Conservation (phyloP, 106 monocot genomes). For the Dendrobium catenatum region DNA sequence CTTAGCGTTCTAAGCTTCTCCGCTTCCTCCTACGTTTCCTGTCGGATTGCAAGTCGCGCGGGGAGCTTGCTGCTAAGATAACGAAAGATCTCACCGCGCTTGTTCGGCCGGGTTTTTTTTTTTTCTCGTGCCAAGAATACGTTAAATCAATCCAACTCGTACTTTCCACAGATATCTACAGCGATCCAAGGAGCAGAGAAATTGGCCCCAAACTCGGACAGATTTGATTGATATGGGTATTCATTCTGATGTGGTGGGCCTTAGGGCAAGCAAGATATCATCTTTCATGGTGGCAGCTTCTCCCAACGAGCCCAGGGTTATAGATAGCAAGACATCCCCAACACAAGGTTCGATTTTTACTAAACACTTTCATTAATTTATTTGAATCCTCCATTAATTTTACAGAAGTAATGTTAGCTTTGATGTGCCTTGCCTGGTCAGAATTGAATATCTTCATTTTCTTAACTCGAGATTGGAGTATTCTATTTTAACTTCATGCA, state of each 20-base stretch:
- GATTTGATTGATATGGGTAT: not conserved
- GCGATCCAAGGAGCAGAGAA: too few relatives aligned
- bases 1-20: too few relatives aligned
- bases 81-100: too few relatives aligned
- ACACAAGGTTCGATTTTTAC: not conserved
- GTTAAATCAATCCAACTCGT: too few relatives aligned
- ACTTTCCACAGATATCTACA: too few relatives aligned
- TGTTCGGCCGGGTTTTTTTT: too few relatives aligned
- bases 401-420: not conserved
- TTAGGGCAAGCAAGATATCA: constrained; percentile 1
- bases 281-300: constrained; percentile 6
- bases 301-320: constrained; percentile 5
- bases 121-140: too few relatives aligned
- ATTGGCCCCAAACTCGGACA: too few relatives aligned
- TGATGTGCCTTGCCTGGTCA: not conserved
- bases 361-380: not conserved
- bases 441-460: not conserved
- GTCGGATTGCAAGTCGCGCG: too few relatives aligned
- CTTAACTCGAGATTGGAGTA: not conserved
- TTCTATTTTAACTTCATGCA: not conserved
- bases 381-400: not conserved
- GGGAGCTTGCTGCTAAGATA: too few relatives aligned
- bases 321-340: not conserved
- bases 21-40: too few relatives aligned
- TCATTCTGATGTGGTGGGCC: not conserved